Base-by-base conservation (phyloP, 106 monocot genomes). In the Platanthera guangdongensis region DNA sequence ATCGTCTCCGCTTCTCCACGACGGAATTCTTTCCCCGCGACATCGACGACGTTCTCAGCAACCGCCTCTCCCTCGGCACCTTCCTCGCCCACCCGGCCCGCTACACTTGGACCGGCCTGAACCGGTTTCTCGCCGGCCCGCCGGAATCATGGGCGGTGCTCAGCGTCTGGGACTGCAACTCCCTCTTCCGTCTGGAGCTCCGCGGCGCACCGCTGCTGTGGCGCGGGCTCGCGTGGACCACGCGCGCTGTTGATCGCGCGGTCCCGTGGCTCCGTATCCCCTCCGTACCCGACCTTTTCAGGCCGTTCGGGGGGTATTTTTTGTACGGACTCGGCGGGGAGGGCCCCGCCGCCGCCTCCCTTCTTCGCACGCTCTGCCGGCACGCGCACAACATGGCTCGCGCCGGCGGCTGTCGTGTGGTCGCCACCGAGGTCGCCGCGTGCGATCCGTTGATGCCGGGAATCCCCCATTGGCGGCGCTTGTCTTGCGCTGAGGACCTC, bases 311-410 rank as follows among this genome's bases (percentile, higher is more conserved):
- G 14, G 10, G 80, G 7, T 69, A 74, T 57, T 52, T 76, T 11
- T 0, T 82, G 25, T 75, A 79, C 62, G 82, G 82, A 45, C 14
- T 78, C 8, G 51, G 68, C 62, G 60, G 76, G 59, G 76, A 81
- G 16, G 88, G 88, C 0, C 81, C 86, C 2, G 54, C 11, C 2
- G 79, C 81, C 14, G 77, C 53, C 25, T 6, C 13, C 52, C 73
- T 86, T 47, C 62, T 84, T 28, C 57, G 77, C 28, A 52, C 79
- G 2, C 82, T 89, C 50, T 89, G 86, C 76, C 47, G 72, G 18
- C 80, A 84, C 80, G 86, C 82, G 39, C 89, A 89, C 72, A 86
- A 89, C 78, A 53, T 89, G 80, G 89, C 84, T 8, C 47, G 47
- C 63, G 60, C 75, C 48, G 80, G 71, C 30, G 86, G 80, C 54